Base-by-base conservation (phyloP, 495 filamentous ascomycete genomes). In the Aspergillus indologenus region DNA sequence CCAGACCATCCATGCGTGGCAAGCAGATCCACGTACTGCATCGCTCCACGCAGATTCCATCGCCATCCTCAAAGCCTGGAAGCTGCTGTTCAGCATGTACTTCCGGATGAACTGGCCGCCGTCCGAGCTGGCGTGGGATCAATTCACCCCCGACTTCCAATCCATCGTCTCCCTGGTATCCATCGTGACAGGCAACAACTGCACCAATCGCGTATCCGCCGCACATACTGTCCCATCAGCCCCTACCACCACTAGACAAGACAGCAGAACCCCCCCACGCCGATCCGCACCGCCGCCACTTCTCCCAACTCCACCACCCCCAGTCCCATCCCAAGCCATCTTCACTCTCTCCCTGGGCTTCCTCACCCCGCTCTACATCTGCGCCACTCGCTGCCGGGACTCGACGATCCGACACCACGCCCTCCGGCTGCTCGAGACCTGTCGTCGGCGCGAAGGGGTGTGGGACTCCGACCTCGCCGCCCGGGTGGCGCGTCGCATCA, bases 381-480 rank as follows among this genome's bases (percentile, higher is more conserved):
- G 57, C 17, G 63, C 60, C 15, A 59, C 59, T 1, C 62, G 61
- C 15, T 71, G 63, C 54, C 63, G 65, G 9, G 60, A 66, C 0
- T 60, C 59, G 1, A 42, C 23, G 5, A 63, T 68, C 29, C 58
- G 68, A 6, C 60, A 57, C 34, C 60, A 49, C 1, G 64, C 68
- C 3, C 58, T 68, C 22, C 21, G 40, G 20, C 34, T 71, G 11
- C 48, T 71, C 15, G 53, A 49, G 0, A 34, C 47, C 15, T 59
- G 61, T 45, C 55, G 58, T 12, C 59, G 66, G 3, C 69, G 83
- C 43, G 85, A 86, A 65, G 81, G 78, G 20, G 76, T 86, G 65
- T 86, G 81, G 83, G 82, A 86, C 63, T 83, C 79, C 52, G 74
- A 80, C 54, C 67, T 83, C 23, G 76, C 79, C 19, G 81, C 78